Evolutionary conservation across 495 filamentous ascomycete genomes (phyloP).

Genomic region (Xylaria cubensis): DNA sequence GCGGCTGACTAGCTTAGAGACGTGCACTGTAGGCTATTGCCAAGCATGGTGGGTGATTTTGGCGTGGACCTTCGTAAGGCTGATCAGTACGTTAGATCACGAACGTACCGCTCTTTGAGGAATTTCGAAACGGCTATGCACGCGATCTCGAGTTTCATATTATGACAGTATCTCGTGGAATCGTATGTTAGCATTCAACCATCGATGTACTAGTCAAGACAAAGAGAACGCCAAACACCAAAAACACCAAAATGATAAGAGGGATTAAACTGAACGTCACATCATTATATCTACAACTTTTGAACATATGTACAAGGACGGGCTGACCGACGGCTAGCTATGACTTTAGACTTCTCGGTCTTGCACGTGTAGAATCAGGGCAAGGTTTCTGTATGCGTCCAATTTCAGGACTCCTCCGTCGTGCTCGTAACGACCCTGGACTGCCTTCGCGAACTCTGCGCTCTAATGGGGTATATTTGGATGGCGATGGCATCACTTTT

Average conservation of each 20-base stretch:
- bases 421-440: constrained; percentile 40
- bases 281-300: constrained; percentile 39
- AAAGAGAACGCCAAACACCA: constrained; percentile 10
- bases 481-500: constrained; percentile 34
- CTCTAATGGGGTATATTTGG: constrained; percentile 33
- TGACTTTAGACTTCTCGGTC: constrained; percentile 43
- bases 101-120: neutral
- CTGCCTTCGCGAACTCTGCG: constrained; percentile 33
- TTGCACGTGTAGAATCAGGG: constrained; percentile 43
- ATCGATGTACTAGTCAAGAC: neutral
- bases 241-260: neutral
- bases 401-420: constrained; percentile 47
- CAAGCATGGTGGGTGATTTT: too few relatives aligned
- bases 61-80: too few relatives aligned
- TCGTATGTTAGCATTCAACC: neutral
- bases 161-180: neutral
- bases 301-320: constrained; percentile 39
- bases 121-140: neutral
- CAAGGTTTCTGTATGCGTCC: constrained; percentile 50
- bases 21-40: too few relatives aligned
- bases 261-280: constrained; percentile 26
- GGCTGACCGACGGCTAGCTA: constrained; percentile 22
- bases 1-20: too few relatives aligned
- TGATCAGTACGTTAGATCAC: neutral
- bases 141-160: neutral